Percentiles rank a stretch among this genome's conserved stretches.
Evolutionary conservation across 2,329 filamentous ascomycete genomes (phyloP).

Genomic region (Botrytis paeoniae): DNA sequence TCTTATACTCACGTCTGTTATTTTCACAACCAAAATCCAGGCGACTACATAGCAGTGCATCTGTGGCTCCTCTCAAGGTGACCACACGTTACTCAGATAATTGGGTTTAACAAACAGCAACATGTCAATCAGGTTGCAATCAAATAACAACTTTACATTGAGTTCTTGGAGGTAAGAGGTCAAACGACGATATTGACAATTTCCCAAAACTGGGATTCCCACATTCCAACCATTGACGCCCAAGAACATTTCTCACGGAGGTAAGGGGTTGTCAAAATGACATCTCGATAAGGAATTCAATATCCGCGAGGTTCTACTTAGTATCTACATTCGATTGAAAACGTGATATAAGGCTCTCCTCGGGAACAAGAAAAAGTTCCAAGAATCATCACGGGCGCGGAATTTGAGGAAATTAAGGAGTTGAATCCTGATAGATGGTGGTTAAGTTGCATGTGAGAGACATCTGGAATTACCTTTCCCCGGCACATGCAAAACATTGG

Average conservation of each 20-base stretch:
- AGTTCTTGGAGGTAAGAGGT: neutral
- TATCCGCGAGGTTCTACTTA: neutral
- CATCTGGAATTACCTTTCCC: conserved; percentile 15
- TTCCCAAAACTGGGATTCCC: neutral
- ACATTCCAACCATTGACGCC: neutral
- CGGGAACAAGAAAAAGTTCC: neutral
- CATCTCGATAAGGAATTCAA: conserved; percentile 1
- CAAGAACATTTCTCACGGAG: neutral
- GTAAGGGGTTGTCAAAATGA: conserved; percentile 1
- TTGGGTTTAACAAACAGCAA: neutral
- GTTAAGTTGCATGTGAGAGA: conserved; percentile 2
- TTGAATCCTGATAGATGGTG: neutral
- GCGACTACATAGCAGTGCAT: neutral
- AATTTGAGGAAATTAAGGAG: conserved; percentile 3
- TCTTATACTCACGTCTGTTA: neutral
- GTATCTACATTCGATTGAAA: neutral
- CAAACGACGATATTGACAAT: neutral
- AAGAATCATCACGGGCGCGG: neutral
- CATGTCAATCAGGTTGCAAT: neutral
- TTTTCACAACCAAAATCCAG: neutral
- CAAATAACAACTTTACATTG: neutral
- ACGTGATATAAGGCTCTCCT: neutral
- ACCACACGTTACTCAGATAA: neutral
- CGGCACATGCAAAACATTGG: conserved; percentile 3
- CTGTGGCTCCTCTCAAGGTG: neutral